Conservation (phyloP, 2,329 filamentous ascomycete species). For the Tolypocladium album region DNA sequence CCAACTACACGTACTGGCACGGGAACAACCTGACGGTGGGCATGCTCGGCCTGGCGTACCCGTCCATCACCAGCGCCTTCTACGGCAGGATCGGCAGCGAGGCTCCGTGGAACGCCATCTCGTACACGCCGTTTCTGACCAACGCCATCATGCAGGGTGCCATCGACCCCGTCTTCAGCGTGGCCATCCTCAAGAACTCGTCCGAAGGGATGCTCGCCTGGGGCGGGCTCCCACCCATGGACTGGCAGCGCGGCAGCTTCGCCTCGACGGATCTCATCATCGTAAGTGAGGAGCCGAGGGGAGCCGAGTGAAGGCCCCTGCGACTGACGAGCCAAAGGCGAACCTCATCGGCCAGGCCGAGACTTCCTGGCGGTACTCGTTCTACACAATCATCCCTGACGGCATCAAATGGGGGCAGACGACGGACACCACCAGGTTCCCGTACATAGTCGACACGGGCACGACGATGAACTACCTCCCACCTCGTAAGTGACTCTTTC, state of each 20-base stretch:
- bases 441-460: conserved; percentile 41
- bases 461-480: conserved; percentile 41
- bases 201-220: conserved; percentile 33
- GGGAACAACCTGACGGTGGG: conserved; percentile 42
- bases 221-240: conserved; percentile 33
- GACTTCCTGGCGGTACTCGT: conserved; percentile 35
- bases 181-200: conserved; percentile 36
- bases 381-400: conserved; percentile 41
- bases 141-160: conserved; percentile 33
- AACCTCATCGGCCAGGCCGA: conserved; percentile 26
- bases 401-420: conserved; percentile 33
- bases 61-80: conserved; percentile 37
- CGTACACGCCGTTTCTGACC: conserved; percentile 39
- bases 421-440: conserved; percentile 30
- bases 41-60: conserved; percentile 39
- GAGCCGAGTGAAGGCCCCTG: background rate
- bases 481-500: conserved; percentile 23
- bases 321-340: conserved; percentile 21
- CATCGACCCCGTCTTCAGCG: conserved; percentile 34
- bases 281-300: conserved; percentile 19
- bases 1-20: conserved; percentile 37
- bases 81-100: conserved; percentile 27
- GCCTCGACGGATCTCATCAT: conserved; percentile 32
- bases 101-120: conserved; percentile 23
- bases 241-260: conserved; percentile 15